Base-by-base conservation (phyloP, 1,284 basidiomycete genomes). In the Marasmius fiardii region DNA sequence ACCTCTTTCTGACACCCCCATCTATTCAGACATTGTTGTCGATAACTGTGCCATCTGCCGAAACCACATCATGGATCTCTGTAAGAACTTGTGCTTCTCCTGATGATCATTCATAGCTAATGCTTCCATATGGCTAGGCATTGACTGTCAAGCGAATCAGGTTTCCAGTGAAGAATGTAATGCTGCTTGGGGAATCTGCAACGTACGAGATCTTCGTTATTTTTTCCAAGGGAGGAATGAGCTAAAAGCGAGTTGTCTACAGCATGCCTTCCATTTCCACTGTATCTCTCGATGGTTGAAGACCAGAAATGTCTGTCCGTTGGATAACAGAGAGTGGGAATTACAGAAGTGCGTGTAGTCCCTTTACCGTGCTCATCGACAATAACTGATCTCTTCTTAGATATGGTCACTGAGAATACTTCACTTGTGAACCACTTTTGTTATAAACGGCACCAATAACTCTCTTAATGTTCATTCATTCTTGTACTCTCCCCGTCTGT, bases 191-290 rank as follows among this genome's bases (percentile, higher is more conserved):
- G 96, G 96, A 58, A 95, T 96, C 58, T 99, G 96, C 74, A 99
- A 99, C 72, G 96, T 97, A 66, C 60, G 90, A 74, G 49, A 52
- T 33, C 45, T 20, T 10, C 18, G 34, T 37, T 31, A 23, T n/a
- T 0, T 26, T n/a, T 16, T 20, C 34, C 48, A 7, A 24, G 21
- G 21, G 11, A 43, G 16, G n/a, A n/a, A 14, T 18, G 26, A n/a
- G 16, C 28, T 39, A 14, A 20, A 21, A 16, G 21, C 8, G 0
- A 26, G 34, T 51, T 37, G 20, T 49, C 34, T 33, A 56, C 66
- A 98, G 95, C 96, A 99, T 70, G 96, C 96, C 4, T 99, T 99
- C 83, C 96, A 99, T 76, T 99, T 99, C 77, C 96, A 99, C 74
- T 99, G 96, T 74, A 99, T 99, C 70, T 97, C 95, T 20, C 88